Percentiles rank a stretch among this genome's conserved stretches.
Evolutionary conservation across 2,329 filamentous ascomycete species (phyloP).

Genomic region (Trichocomaceae sp.): DNA sequence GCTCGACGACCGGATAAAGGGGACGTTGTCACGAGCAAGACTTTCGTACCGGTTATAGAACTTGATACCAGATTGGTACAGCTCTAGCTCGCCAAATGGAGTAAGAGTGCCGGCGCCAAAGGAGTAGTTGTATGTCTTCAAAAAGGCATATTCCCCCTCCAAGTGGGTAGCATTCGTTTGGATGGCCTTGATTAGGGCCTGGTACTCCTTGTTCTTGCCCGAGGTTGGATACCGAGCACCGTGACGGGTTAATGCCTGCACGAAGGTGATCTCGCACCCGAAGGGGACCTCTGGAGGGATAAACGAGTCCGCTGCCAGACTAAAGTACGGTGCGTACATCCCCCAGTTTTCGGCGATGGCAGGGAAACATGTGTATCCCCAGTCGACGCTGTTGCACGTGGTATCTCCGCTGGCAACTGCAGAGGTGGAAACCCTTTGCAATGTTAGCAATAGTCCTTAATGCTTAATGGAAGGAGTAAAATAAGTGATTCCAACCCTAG

Average conservation of each 20-base stretch:
- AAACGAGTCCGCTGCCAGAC: slow-evolving; percentile 54
- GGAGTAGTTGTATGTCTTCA: slow-evolving; percentile 63
- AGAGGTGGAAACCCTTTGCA: not conserved
- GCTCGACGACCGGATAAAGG: slow-evolving; percentile 64
- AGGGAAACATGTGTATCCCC: slow-evolving; percentile 20
- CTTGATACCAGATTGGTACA: slow-evolving; percentile 67
- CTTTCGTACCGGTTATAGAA: slow-evolving; percentile 67
- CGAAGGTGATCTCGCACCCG: slow-evolving; percentile 69
- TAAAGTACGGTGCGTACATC: slow-evolving; percentile 79
- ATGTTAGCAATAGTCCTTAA: not conserved
- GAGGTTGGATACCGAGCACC: slow-evolving; percentile 74
- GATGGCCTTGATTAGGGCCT: slow-evolving; percentile 57
- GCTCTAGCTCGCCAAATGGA: slow-evolving; percentile 59
- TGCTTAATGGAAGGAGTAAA: not conserved
- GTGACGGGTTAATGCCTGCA: slow-evolving; percentile 73
- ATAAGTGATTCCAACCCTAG: not conserved
- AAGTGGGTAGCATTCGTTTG: slow-evolving; percentile 53
- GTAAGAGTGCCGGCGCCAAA: slow-evolving; percentile 66
- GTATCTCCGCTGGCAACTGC: not conserved
- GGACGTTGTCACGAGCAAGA: slow-evolving; percentile 52
- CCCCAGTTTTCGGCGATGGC: slow-evolving; percentile 67
- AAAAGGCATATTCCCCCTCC: slow-evolving; percentile 60
- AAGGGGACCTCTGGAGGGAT: slow-evolving; percentile 55
- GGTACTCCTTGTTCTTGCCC: slow-evolving; percentile 60
- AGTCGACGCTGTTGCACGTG: slow-evolving; percentile 2